Evolutionary conservation across 495 filamentous ascomycete species (phyloP).

Genomic region (Alectoria sarmentosa): DNA sequence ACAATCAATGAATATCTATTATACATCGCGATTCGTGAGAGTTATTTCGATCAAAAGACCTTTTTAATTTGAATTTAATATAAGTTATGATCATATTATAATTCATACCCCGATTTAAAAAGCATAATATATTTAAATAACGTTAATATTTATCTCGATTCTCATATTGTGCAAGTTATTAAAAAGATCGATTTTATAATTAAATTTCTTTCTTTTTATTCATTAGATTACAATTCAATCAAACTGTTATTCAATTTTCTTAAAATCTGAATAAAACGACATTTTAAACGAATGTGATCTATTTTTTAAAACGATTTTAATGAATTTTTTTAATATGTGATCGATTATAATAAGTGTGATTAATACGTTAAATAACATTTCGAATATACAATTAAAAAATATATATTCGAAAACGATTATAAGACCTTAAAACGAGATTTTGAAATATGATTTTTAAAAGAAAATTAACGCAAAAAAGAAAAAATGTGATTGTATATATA

Average conservation of each 20-base stretch:
- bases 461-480: too few relatives aligned
- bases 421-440: neutral
- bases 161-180: neutral
- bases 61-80: neutral
- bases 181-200: neutral
- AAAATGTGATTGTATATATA: too few relatives aligned
- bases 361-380: neutral
- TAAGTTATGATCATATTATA: neutral
- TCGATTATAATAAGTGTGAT: neutral
- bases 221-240: neutral
- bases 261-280: neutral
- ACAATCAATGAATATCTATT: neutral
- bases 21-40: neutral
- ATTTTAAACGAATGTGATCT: too few relatives aligned
- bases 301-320: too few relatives aligned
- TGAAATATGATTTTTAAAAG: too few relatives aligned
- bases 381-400: neutral
- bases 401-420: neutral
- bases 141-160: too few relatives aligned
- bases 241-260: neutral
- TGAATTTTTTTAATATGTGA: neutral
- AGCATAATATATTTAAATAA: neutral
- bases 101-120: neutral
- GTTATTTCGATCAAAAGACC: neutral
- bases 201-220: neutral